Conservation (phyloP, 768 basidiomycete genomes). For the Dictyophora rubrovolvata region DNA sequence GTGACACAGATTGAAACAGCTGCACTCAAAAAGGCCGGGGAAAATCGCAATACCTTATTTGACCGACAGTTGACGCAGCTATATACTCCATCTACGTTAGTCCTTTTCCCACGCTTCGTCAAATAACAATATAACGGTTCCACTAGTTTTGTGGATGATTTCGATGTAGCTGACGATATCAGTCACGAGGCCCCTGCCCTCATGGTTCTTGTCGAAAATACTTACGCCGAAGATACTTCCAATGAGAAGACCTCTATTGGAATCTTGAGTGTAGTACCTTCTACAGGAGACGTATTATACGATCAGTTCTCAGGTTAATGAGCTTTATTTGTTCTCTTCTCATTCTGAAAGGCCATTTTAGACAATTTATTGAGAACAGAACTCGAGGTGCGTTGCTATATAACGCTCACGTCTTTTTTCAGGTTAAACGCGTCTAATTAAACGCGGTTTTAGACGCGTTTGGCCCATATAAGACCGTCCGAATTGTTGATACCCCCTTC, state of each 20-base stretch:
- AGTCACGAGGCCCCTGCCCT: slow-evolving; percentile 50
- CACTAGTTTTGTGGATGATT: slow-evolving; percentile 70
- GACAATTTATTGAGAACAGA: slow-evolving; percentile 82
- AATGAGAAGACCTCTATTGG: slow-evolving; percentile 47
- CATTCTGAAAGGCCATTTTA: slow-evolving; percentile 18
- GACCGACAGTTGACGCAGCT: slow-evolving; percentile 64
- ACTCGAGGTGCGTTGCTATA: slow-evolving; percentile 49
- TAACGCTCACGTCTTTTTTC: not conserved
- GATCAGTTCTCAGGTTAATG: slow-evolving; percentile 73
- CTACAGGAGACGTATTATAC: slow-evolving; percentile 89
- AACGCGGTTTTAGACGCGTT: slow-evolving; percentile 50
- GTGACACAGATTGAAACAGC: slow-evolving; percentile 80
- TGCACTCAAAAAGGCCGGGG: slow-evolving; percentile 75
- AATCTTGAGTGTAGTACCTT: slow-evolving; percentile 71
- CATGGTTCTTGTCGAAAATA: slow-evolving; percentile 60
- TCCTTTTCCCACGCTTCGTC: slow-evolving; percentile 2
- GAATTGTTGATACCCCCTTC: slow-evolving; percentile 65
- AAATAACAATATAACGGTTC: not conserved
- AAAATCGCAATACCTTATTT: slow-evolving; percentile 66
- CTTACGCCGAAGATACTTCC: slow-evolving; percentile 28
- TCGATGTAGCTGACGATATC: slow-evolving; percentile 23
- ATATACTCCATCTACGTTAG: slow-evolving; percentile 84
- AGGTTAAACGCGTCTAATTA: not conserved
- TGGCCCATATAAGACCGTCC: slow-evolving; percentile 75
- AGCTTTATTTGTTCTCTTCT: slow-evolving; percentile 7